A percentile compares a stretch with the other conserved stretches of the same genome.
phyloP scores from a whole-genome alignment of 371 early-diverging fungal genomes.

The Saksenaea oblongispora region DNA sequence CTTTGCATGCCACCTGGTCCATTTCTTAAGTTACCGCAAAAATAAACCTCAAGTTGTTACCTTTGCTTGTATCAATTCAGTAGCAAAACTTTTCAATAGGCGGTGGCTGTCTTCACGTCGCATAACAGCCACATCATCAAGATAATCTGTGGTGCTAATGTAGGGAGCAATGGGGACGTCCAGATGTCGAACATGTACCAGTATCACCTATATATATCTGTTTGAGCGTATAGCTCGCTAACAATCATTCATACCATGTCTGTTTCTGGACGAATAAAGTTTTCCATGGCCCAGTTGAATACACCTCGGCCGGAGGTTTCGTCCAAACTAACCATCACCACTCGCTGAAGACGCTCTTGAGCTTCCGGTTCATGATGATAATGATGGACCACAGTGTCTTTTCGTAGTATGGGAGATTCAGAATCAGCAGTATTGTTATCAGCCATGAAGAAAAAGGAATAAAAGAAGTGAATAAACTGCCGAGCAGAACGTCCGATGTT shows the following conservation, averaged over 20 bases:
- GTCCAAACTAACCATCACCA: conserved; percentile 40
- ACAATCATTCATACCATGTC: conserved; percentile 32
- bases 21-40: not conserved
- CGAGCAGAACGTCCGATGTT: not conserved
- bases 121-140: conserved; percentile 37
- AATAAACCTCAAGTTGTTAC: conserved; percentile 8
- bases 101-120: conserved; percentile 44
- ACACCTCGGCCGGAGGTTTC: conserved; percentile 33
- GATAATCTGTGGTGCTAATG: conserved; percentile 37
- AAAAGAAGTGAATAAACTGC: not conserved
- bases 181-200: conserved; percentile 41
- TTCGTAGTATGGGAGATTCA: not conserved
- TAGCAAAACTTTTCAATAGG: conserved; percentile 35
- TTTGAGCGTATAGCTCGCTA: not conserved
- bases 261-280: conserved; percentile 41
- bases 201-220: conserved; percentile 7
- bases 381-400: conserved; percentile 8
- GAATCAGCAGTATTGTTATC: not conserved
- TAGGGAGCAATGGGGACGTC: conserved; percentile 48
- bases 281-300: conserved; percentile 48
- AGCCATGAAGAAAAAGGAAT: not conserved
- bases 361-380: conserved; percentile 9
- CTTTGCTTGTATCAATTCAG: conserved; percentile 29
- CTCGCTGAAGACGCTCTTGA: conserved; percentile 24
- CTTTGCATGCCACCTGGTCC: conserved; percentile 53